A percentile compares a stretch with the other conserved stretches of the same genome.
Evolutionary conservation across 768 basidiomycete genomes (phyloP).

Genomic region (Boletus sp.): DNA sequence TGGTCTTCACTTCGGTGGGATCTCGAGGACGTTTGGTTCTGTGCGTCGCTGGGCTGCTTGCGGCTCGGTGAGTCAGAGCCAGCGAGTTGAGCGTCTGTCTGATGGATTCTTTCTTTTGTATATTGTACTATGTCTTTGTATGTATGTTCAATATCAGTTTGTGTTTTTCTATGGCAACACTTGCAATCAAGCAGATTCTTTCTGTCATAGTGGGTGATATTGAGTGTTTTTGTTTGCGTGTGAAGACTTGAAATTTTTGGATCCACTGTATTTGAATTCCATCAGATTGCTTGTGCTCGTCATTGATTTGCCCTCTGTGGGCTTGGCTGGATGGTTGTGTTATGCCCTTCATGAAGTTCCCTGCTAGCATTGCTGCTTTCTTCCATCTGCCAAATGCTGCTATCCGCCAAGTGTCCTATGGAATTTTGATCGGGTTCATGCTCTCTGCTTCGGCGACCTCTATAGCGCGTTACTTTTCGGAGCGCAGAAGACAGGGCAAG

Average conservation of each 20-base stretch:
- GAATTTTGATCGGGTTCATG: slow-evolving; percentile 72
- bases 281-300: not conserved
- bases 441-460: slow-evolving; percentile 73
- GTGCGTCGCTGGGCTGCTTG: slow-evolving; percentile 28
- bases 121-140: not conserved
- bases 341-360: slow-evolving; percentile 9
- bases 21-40: slow-evolving; percentile 68
- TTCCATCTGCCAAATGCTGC: slow-evolving; percentile 23
- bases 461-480: slow-evolving; percentile 51
- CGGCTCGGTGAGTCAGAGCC: slow-evolving; percentile 32
- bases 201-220: too few relatives aligned
- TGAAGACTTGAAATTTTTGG: too few relatives aligned
- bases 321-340: not conserved
- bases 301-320: not conserved
- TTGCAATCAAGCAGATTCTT: too few relatives aligned
- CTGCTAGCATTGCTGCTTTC: slow-evolving; percentile 16
- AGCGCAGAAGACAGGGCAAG: slow-evolving; percentile 45
- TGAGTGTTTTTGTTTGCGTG: too few relatives aligned
- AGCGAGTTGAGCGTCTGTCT: slow-evolving; percentile 63
- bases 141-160: not conserved
- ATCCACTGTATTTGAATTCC: too few relatives aligned
- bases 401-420: slow-evolving; percentile 40
- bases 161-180: too few relatives aligned
- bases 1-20: slow-evolving; percentile 34
- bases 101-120: slow-evolving; percentile 44